Base-by-base conservation (phyloP, 2,329 filamentous ascomycete species). In the Fusarium succisae region DNA sequence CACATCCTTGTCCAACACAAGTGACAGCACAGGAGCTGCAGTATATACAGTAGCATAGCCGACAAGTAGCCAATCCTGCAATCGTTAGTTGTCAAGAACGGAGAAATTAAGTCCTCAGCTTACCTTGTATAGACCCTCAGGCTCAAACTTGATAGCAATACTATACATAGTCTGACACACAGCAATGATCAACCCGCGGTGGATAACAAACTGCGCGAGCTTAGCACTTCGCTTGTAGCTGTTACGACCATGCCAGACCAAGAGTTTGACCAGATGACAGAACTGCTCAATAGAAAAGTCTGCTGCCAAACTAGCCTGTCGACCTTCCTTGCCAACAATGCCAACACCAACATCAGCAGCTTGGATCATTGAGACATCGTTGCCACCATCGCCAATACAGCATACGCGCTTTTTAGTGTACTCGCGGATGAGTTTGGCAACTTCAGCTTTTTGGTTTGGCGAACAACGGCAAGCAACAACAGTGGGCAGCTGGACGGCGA, bases 311-410 rank as follows among this genome's bases (percentile, higher is more conserved):
- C 93, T 96, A 41, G 96, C 96, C 85, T 99, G 96, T 28, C 94
- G 91, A 39, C 96, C 96, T 85, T 99, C 96, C 85, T 99, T 99
- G 69, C 96, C 96, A 2, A 98, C 96, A 71, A 99, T 99, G 70
- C 96, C 96, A 32, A 99, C 96, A 69, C 97, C 97, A 0, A 99
- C 95, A 79, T 99, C 96, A 2, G 97, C 96, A 13, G 96, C 96
- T 86, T 98, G 96, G 76, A 99, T 99, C 96, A 99, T 99, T 76
- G 93, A 96, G 10, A 99, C 96, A 81, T 99, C 97, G 83, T 99
- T 99, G 77, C 97, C 96, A 75, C 96, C 96, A 80, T 99, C 96
- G 43, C 96, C 96, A 76, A 99, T 99, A 80, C 96, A 98, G 84
- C 95, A 98, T 22, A 98, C 94, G 20, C 97, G 93, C 83, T 98